Evolutionary conservation across 2,329 filamentous ascomycete species (phyloP).

Genomic region (Neofusicoccum sp.): DNA sequence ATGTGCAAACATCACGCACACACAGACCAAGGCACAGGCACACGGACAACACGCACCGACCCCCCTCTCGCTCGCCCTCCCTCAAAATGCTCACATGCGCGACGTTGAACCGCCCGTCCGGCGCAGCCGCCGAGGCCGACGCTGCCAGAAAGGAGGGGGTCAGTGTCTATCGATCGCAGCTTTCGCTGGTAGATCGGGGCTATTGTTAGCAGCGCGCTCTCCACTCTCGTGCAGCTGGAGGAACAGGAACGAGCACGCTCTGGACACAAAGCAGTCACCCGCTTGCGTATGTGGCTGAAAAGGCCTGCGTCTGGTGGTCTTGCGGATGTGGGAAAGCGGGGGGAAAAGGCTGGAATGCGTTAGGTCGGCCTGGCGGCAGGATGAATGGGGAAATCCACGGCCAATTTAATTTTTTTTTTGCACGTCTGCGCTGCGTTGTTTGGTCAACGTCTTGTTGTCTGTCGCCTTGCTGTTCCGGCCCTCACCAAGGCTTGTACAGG

Average conservation of each 20-base stretch:
- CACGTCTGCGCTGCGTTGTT: no score
- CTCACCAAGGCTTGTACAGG: not conserved
- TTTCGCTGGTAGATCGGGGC: slow-evolving; percentile 9
- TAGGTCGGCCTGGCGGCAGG: not conserved
- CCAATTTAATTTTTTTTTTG: not conserved
- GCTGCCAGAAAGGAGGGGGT: not conserved
- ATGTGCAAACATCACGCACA: not conserved
- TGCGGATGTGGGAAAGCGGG: not conserved
- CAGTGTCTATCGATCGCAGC: not conserved
- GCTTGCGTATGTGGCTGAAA: no score
- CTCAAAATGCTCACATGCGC: not conserved
- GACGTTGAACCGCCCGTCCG: not conserved
- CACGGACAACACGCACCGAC: not conserved
- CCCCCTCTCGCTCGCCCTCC: not conserved
- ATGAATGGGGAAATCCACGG: not conserved
- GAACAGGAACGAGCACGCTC: not conserved
- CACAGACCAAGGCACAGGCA: not conserved
- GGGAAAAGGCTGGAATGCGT: not conserved
- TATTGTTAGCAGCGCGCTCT: slow-evolving; percentile 5
- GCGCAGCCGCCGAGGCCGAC: not conserved
- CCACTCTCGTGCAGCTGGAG: not conserved
- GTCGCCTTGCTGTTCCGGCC: not conserved
- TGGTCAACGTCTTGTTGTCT: not conserved
- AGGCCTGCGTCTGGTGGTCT: not conserved
- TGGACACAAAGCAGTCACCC: no score